phyloP scores from a whole-genome alignment of 2,329 filamentous ascomycete genomes.

The Dissoconium aciculare region DNA sequence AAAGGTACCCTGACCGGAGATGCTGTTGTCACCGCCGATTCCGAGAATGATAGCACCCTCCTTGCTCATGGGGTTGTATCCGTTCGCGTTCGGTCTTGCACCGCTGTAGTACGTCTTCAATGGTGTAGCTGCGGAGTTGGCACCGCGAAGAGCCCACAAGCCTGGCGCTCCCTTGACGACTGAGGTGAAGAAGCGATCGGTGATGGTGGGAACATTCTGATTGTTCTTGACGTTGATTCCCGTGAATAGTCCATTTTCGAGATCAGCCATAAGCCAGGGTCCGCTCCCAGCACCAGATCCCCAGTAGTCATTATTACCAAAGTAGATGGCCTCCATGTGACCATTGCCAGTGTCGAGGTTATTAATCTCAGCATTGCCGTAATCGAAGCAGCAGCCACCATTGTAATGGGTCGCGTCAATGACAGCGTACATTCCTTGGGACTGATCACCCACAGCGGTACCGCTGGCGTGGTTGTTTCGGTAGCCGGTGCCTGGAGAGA shows the following conservation, averaged over 20 bases:
- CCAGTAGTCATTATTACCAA: conserved; percentile 37
- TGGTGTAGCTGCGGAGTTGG: conserved; percentile 37
- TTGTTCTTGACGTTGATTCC: conserved; percentile 35
- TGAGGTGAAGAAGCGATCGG: conserved; percentile 41
- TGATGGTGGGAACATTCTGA: conserved; percentile 36
- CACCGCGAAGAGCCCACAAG: conserved; percentile 46
- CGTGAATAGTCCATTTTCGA: conserved; percentile 52
- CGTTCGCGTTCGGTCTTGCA: conserved; percentile 34
- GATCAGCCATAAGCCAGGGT: conserved; percentile 54
- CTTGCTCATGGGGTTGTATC: conserved; percentile 47
- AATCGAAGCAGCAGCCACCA: conserved; percentile 35
- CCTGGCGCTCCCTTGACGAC: conserved; percentile 42
- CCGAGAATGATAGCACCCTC: conserved; percentile 51
- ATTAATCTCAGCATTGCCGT: conserved; percentile 28
- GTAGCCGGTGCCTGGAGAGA: conserved; percentile 48
- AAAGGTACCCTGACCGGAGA: conserved; percentile 37
- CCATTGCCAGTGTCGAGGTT: conserved; percentile 39
- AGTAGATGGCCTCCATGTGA: conserved; percentile 59
- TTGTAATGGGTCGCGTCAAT: conserved; percentile 45
- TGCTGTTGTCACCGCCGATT: conserved; percentile 50
- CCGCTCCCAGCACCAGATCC: conserved; percentile 43
- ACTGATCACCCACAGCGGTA: conserved; percentile 38
- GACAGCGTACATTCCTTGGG: conserved; percentile 47
- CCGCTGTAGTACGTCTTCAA: conserved; percentile 47
- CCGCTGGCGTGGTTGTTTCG: conserved; percentile 41